phyloP scores from a whole-genome alignment of 2,329 filamentous ascomycete genomes.

The Hirsutella rhossiliensis region DNA sequence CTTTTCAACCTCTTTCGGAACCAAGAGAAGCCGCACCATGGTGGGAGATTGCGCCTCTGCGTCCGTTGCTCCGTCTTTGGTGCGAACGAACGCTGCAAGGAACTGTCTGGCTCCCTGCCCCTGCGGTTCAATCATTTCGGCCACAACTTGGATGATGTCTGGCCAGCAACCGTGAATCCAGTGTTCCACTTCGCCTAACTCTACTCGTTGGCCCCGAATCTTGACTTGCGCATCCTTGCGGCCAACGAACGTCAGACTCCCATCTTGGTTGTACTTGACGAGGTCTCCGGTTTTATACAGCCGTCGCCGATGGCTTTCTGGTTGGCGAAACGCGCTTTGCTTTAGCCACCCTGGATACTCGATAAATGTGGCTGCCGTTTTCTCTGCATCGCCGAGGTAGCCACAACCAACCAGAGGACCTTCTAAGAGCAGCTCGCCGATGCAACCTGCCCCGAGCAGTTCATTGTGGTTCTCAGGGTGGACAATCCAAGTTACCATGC shows the following conservation, averaged over 20 bases:
- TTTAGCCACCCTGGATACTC: conserved; percentile 2
- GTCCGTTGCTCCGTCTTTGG: too few species aligned
- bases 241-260: conserved; percentile 3
- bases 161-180: too few species aligned
- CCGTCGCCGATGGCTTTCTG: conserved; percentile 4
- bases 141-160: too few species aligned
- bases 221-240: not conserved
- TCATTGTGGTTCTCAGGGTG: conserved; percentile 4
- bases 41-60: too few species aligned
- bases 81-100: too few species aligned
- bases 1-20: too few species aligned
- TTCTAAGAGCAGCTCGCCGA: conserved; percentile 9
- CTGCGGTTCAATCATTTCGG: too few species aligned
- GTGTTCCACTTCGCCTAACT: not conserved
- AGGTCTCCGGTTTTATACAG: conserved; percentile 20
- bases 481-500: conserved; percentile 7
- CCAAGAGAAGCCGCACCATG: too few species aligned
- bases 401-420: conserved; percentile 8
- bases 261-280: not conserved
- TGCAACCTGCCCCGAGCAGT: conserved; percentile 5
- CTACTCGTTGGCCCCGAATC: not conserved
- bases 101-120: too few species aligned
- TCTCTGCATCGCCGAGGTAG: conserved; percentile 6
- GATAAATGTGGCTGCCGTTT: conserved; percentile 12
- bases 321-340: not conserved